Base-by-base conservation (phyloP, 352 stramenopile species). In the Globisporangium splendens region DNA sequence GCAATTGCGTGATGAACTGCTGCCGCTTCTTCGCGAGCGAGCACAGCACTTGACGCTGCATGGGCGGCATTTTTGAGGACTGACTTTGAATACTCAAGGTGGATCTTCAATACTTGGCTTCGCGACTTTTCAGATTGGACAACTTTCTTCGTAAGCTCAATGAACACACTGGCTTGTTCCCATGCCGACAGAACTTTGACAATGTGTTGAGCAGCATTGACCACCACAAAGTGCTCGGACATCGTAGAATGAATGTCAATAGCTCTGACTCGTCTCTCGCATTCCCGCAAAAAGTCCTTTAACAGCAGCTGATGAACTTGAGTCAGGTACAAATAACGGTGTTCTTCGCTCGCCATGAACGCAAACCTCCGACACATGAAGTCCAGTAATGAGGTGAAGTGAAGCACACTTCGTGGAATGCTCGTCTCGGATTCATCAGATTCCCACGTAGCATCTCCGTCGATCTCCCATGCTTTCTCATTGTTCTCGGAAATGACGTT, bases 261-360 rank as follows among this genome's bases (percentile, higher is more conserved):
- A 18, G n/a, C 21, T 11, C 61, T 54, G 5, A 44, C 56, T 17
- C 48, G 66, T 10, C 51, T 33, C 17, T 52, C 31, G 33, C 69
- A 75, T 15, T 56, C 47, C 0, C 46, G 54, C 18, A 66, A 46
- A 28, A 78, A 68, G 2, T 63, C 54, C 12, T 63, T 41, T 7
- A 92, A 62, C 49, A 92, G 60, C 22, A 67, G 65, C 17, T 85
- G 62, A 28, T 86, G 71, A 43, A 93, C 83, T 50, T 93, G 80
- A 33, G 79, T 76, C 10, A 93, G 69, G 61, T 93, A 93, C 58
- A 93, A n/a, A 46, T 89, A 91, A 2, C 80, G 69, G 50, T 89
- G 78, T 48, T 88, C 70, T 20, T 88, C 77, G 8, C 68, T 82
- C 31, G 69, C 72, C 65, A 93, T 88, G 24, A 75, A 65, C 13